Evolutionary conservation across 805 yeast genomes (phyloP), one percentile per base, ranked within the genome.

Genomic region (Scheffersomyces lignosus): DNA sequence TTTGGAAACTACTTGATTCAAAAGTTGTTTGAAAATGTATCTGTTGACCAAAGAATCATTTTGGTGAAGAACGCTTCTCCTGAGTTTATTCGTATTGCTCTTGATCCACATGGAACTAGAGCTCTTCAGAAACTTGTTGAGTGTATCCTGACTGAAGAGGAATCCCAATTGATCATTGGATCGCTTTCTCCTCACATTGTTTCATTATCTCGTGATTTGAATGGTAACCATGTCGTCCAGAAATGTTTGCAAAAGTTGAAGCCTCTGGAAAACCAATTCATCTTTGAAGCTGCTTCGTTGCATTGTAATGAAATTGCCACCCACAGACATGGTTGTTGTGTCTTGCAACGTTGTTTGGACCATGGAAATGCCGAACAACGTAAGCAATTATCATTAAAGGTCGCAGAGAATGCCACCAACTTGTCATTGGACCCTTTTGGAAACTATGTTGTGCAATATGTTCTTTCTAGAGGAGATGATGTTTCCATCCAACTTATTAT

Each of bases 1-100:
- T 93, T 93, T 67, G 99, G 99, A n/a, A 93, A 93, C 60, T 93
- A 93, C 53, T 70, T 93, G 54, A 79, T 95, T 47, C 99, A 93
- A 63, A 93, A 91, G 60, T 64, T 93, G 38, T 71, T 93, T 46
- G 97, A 90, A 56, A 77, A 80, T 46, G 83, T 89, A 17, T 67
- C 74, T 25, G 71, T 73, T 26, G 82, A 75, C 42, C 95, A 91
- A 62, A 71, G 96, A 41, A 69, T 85, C 10, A 61, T 71, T 12
- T 61, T 93, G 31, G 83, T 91, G 20, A 68, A 76, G 43, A 81
- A 80, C 45, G 87, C 95, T 4, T 73, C 89, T 3, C 78, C 85
- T 2, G 81, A 80, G 28, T 76, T 90, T 52, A 81, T 86, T 28
- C 70, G 83, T 28, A 84, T 93, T 45, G 95, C 98, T 0, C 70